phyloP scores from a whole-genome alignment of 305 asterid species.

The Striga hermonthica region DNA sequence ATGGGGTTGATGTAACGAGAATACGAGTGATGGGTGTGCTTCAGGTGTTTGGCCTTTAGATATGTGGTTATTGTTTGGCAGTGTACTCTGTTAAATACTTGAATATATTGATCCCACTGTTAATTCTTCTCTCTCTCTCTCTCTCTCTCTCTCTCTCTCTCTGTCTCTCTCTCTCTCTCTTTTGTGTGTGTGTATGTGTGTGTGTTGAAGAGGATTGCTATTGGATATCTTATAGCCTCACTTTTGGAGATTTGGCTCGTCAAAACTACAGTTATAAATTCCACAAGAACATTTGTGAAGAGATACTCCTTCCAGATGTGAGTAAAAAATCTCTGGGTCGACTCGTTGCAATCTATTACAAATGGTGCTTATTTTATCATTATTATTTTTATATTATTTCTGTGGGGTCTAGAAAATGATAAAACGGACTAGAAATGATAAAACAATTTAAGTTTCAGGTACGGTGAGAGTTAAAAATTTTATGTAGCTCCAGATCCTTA shows the following conservation, averaged over 20 bases:
- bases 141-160: no score
- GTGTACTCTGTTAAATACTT: slow-evolving; percentile 4
- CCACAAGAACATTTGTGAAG: slow-evolving; percentile 53
- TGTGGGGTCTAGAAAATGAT: slow-evolving; percentile 7
- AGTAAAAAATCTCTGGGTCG: slow-evolving; percentile 33
- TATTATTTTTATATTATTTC: neutral
- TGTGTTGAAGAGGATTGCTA: slow-evolving; percentile 67
- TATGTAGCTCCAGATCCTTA: neutral
- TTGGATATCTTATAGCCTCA: slow-evolving; percentile 76
- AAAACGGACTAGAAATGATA: neutral
- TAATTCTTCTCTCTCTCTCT: slow-evolving; percentile 10
- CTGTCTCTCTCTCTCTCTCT: no score
- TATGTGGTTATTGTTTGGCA: slow-evolving; percentile 20
- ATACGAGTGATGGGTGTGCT: slow-evolving; percentile 80
- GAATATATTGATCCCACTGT: slow-evolving; percentile 21
- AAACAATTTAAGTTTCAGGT: slow-evolving; percentile 3
- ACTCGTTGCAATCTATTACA: slow-evolving; percentile 15
- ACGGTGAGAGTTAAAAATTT: slow-evolving; percentile 5
- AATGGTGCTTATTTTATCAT: neutral
- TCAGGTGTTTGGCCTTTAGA: slow-evolving; percentile 53
- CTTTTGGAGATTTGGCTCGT: slow-evolving; percentile 76
- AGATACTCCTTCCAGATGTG: slow-evolving; percentile 73
- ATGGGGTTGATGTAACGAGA: slow-evolving; percentile 70
- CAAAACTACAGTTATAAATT: slow-evolving; percentile 45
- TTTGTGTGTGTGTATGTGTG: no score